Percentiles rank a stretch among this genome's conserved stretches.
Conservation (phyloP, 164 flowering plant species). For the Stephania yunnanensis region DNA sequence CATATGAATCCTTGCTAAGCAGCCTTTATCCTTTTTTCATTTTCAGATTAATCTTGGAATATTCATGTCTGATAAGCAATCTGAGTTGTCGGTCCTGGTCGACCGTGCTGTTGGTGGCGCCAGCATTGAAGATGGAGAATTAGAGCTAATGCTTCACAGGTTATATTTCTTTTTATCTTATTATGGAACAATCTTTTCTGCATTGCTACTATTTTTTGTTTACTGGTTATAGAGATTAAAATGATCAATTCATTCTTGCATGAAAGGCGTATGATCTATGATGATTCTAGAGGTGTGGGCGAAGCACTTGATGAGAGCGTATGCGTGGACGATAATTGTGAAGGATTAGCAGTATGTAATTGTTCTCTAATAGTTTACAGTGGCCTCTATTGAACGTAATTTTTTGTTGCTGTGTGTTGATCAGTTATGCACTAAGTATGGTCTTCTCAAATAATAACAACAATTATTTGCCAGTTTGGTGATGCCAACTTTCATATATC, state of each 20-base stretch:
- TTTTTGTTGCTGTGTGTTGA: background rate
- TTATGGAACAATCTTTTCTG: constrained; percentile 5
- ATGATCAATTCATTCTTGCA: constrained; percentile 3
- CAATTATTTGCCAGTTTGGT: background rate
- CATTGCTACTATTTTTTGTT: background rate
- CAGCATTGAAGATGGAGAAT: constrained; percentile 75
- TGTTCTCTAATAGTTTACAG: background rate
- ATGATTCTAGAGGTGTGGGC: constrained; percentile 68
- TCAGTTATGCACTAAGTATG: background rate
- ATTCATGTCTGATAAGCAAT: constrained; percentile 39
- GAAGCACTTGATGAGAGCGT: constrained; percentile 77
- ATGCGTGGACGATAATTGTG: constrained; percentile 42
- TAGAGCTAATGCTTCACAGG: constrained; percentile 93
- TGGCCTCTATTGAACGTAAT: background rate
- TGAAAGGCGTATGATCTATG: constrained; percentile 48
- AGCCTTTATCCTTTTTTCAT: background rate
- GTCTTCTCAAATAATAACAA: background rate
- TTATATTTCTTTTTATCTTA: constrained; percentile 8
- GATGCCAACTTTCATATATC: background rate
- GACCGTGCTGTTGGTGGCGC: constrained; percentile 84
- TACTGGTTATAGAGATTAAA: background rate
- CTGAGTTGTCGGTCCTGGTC: constrained; percentile 81
- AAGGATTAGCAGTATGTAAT: constrained; percentile 63
- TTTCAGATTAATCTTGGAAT: constrained; percentile 83
- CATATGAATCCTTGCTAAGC: background rate